A percentile compares a stretch with the other conserved stretches of the same genome.
Evolutionary conservation across 1,284 basidiomycete genomes (phyloP).

Genomic region (Clitocybe nebularis): DNA sequence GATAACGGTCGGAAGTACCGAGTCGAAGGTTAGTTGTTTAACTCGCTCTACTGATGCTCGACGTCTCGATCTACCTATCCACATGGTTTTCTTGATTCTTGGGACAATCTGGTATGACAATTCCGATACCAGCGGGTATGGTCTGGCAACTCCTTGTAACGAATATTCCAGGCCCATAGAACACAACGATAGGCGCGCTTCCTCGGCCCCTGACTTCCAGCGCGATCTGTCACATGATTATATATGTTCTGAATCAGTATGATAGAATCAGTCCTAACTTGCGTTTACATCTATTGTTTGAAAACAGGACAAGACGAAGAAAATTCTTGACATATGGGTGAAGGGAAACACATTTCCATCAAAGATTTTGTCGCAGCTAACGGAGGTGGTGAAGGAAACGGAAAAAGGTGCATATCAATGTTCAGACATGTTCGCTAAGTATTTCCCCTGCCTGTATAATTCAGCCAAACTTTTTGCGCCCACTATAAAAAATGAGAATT

Average conservation of each 20-base stretch:
- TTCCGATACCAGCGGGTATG: no score
- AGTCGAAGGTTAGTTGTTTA: constrained; percentile 75
- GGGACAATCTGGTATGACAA: no score
- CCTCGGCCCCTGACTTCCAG: background rate
- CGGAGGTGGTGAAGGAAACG: constrained; percentile 58
- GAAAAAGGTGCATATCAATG: constrained; percentile 81
- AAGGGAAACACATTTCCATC: constrained; percentile 84
- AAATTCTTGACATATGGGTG: constrained; percentile 93
- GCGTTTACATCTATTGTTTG: constrained; percentile 24
- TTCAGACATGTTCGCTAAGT: constrained; percentile 73
- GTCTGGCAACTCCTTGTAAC: background rate
- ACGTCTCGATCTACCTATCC: no score
- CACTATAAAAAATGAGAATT: constrained; percentile 47
- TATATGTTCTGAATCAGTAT: constrained; percentile 22
- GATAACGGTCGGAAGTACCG: constrained; percentile 53
- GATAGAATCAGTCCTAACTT: constrained; percentile 35
- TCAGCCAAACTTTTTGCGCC: constrained; percentile 45
- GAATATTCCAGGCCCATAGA: constrained; percentile 2
- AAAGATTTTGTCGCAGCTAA: constrained; percentile 61
- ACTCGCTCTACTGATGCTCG: constrained; percentile 12
- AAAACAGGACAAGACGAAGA: constrained; percentile 88
- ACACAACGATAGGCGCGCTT: background rate
- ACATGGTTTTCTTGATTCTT: no score
- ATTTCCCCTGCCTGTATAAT: constrained; percentile 63
- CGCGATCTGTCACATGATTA: constrained; percentile 14